Evolutionary conservation across 352 stramenopile genomes (phyloP), one percentile per base, ranked within the genome.

Genomic region (Plasmopara muralis): DNA sequence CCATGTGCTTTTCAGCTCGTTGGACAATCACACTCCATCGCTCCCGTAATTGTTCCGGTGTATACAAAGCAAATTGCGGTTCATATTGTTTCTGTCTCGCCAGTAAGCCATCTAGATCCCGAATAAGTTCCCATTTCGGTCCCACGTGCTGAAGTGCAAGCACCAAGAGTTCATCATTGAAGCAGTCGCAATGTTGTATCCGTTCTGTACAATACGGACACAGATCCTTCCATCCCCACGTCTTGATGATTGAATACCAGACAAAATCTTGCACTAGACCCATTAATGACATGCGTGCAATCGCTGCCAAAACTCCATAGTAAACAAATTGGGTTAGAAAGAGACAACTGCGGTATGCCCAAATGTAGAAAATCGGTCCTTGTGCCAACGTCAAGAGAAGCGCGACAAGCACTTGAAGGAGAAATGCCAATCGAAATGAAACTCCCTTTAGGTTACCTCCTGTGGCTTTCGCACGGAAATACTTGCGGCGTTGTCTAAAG

Each of bases 201-300:
- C 77, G 70, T 54, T 87, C 77, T 1, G 77, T 88, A 60, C 72
- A 88, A 55, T 83, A 72, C 4, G 74, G 74, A 59, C 74, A 88
- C 33, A 83, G 42, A 33, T 88, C 74, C 15, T 69, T 65, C 72
- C 74, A 85, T 14, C 72, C 77, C 65, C 70, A 85, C 1, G 68
- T 74, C 40, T 72, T 66, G 54, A 88, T 75, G 28, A 83, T 63
- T 1, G 68, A 16, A 45, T 85, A 87, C 77, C 77, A 87, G 0
- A 37, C 45, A 14, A 62, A 77, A 44, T 87, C 74, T 40, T 70
- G 62, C 8, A 66, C 28, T 5, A 87, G 50, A 2, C 72, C 74
- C 41, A 87, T 55, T 1, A 87, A 49, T 13, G 74, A 85, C 44
- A 85, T 73, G 16, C 77, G 72, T 49, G 59, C 66, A 33, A 87